Evolutionary conservation across 306 rosid genomes (phyloP), one percentile per base, ranked within the genome.

Genomic region (Glycine soja): DNA sequence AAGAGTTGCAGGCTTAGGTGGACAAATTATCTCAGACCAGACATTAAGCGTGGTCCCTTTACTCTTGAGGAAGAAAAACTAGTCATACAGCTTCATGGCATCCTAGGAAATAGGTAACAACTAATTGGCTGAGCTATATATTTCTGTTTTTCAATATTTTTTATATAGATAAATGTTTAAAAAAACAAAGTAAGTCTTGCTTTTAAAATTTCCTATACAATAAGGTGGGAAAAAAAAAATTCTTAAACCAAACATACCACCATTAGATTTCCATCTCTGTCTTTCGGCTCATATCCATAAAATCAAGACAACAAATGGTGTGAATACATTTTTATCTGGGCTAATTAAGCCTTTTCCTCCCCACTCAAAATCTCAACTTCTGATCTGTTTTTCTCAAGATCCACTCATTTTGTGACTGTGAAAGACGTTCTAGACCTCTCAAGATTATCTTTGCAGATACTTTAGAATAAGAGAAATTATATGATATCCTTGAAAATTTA

Each of bases 1-100:
- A 95, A 95, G 87, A 95, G 99, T 88, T 95, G 99, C 80, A 78
- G 99, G 77, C 90, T 95, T 62, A 88, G 99, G 77, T 95, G 99
- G 99, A 93, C 97, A 10, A 95, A 95, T 73, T 95, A 95, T 88
- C 93, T 95, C 0, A 88, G 98, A 84, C 99, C 99, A 10, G 98
- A 93, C 80, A 95, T 95, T 8, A 95, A 93, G 81, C 90, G 99
- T 2, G 99, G 99, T 12, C 98, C 98, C 52, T 95, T 95, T 69
- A 89, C 89, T 77, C 75, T 48, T 6, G 97, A 93, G 30, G 99
- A 95, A 89, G 98, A 95, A 82, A 91, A 91, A 87, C 91, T 93
- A 48, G 95, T 95, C 76, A 87, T 95, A 36, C 99, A 91, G 83
- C 99, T 95, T 81, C 99, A 95, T 85, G 97, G 90, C 86, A 95